Evolutionary conservation across 257 asterid species (phyloP).

Genomic region (Solanum etuberosum): DNA sequence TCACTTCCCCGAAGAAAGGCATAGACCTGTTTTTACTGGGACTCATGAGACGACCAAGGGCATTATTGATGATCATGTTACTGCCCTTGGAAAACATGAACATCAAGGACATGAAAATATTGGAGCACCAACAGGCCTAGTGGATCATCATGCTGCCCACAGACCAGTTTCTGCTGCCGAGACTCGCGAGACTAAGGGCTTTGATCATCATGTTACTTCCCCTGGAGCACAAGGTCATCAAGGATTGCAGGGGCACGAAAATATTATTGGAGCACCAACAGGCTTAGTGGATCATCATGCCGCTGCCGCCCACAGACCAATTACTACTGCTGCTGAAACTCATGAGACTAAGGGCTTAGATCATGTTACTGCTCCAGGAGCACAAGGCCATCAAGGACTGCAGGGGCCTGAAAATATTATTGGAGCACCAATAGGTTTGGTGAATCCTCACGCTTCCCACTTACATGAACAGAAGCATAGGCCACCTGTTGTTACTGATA

Average conservation of each 20-base stretch:
- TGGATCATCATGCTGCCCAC: neutral
- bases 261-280: constrained; percentile 7
- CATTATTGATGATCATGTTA: neutral
- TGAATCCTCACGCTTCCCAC: neutral
- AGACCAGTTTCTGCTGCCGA: neutral
- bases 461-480: neutral
- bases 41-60: neutral
- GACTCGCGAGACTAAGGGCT: neutral
- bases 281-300: constrained; percentile 8
- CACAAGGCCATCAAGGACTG: neutral
- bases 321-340: neutral
- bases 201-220: neutral
- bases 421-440: neutral
- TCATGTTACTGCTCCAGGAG: neutral
- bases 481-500: neutral
- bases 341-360: neutral
- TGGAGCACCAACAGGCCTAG: constrained; percentile 9
- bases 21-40: neutral
- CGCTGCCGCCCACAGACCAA: neutral
- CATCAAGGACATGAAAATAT: neutral
- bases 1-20: constrained; percentile 1
- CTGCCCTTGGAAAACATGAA: neutral
- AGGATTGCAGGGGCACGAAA: neutral
- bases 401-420: constrained; percentile 2
- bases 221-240: neutral